Evolutionary conservation across 2,329 filamentous ascomycete genomes (phyloP).

Genomic region (Aspergillus fructus): DNA sequence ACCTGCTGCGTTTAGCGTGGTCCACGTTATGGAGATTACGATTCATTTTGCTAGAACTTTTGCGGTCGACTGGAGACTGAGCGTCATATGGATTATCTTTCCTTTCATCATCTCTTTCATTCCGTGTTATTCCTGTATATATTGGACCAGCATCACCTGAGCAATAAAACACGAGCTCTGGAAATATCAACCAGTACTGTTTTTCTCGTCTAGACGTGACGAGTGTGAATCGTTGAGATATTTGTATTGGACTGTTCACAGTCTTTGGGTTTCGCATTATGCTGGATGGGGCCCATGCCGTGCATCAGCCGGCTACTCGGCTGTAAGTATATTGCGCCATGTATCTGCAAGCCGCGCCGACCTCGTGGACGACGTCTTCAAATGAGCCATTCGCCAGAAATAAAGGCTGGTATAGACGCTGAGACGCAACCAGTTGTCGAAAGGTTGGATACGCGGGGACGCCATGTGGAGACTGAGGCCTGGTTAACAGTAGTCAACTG

Average conservation of each 20-base stretch:
- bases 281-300: no score
- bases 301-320: no score
- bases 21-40: constrained; percentile 3
- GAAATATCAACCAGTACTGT: constrained; percentile 4
- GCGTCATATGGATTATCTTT: neutral
- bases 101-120: neutral
- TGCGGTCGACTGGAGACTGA: neutral
- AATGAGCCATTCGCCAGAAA: no score
- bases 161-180: neutral
- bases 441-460: no score
- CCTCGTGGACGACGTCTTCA: no score
- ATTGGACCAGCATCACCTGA: neutral
- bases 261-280: no score
- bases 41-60: constrained; percentile 5
- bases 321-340: no score
- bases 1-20: constrained; percentile 3
- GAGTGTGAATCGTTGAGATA: neutral
- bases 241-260: neutral
- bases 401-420: no score
- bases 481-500: neutral
- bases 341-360: no score
- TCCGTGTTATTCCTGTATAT: constrained; percentile 6
- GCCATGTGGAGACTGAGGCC: neutral
- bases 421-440: no score
- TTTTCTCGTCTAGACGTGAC: neutral